These are phyloP conservation scores for Pseudevernia furfuracea DNA, from an alignment of 495 filamentous ascomycete genomes.

Conservation along the genomic window DNA sequence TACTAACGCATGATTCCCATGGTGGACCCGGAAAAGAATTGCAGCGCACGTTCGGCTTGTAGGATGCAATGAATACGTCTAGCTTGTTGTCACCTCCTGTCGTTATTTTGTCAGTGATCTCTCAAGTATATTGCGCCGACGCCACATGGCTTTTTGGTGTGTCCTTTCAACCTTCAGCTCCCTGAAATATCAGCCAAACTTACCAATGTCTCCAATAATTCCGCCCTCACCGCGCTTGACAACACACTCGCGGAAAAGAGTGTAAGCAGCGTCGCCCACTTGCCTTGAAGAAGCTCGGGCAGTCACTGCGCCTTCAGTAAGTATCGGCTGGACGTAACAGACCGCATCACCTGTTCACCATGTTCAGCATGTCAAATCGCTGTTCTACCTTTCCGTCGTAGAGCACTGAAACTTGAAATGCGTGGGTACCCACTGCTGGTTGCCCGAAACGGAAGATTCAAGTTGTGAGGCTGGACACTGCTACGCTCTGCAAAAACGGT, in stretches of 20 bases:
- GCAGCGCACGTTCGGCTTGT: neutral
- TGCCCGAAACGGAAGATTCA: neutral
- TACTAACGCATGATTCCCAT: neutral
- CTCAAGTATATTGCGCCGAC: neutral
- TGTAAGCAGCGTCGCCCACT: neutral
- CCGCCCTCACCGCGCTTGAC: neutral
- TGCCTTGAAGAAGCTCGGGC: neutral
- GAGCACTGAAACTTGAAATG: neutral
- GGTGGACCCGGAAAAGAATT: neutral
- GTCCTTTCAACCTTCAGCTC: neutral
- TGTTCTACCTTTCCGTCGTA: neutral
- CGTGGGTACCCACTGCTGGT: neutral
- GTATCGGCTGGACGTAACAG: neutral
- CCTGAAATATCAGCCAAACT: neutral
- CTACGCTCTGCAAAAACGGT: neutral
- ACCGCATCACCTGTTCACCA: neutral
- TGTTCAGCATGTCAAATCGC: neutral
- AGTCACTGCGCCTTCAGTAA: neutral
- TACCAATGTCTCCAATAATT: constrained; percentile 1
- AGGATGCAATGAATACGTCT: neutral
- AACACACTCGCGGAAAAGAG: constrained; percentile 1
- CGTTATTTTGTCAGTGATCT: neutral
- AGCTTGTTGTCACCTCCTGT: constrained; percentile 12
- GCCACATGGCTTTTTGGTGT: too few species aligned
- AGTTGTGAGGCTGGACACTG: neutral